Percentiles rank a stretch among this genome's conserved stretches.
Evolutionary conservation across 768 basidiomycete genomes (phyloP).

Genomic region (Paxillus rubicundulus): DNA sequence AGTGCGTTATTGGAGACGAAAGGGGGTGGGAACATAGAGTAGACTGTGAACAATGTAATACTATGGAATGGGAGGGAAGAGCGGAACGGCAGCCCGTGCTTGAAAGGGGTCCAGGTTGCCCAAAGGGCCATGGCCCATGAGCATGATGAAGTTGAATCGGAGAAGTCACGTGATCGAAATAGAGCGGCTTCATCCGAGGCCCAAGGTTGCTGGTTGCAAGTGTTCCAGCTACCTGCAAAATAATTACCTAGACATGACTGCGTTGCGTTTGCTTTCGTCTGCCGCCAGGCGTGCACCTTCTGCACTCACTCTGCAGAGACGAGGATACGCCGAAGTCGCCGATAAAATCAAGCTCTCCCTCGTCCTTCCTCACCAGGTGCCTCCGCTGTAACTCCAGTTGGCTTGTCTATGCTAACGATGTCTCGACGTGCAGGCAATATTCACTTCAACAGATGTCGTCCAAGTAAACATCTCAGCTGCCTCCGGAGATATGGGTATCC

Average conservation of each 20-base stretch:
- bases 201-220: not conserved
- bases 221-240: conserved; percentile 1
- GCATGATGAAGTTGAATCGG: too few species aligned
- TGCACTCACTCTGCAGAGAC: conserved; percentile 51
- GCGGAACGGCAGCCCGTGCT: too few species aligned
- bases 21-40: too few species aligned
- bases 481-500: conserved; percentile 98
- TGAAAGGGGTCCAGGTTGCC: too few species aligned
- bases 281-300: conserved; percentile 59
- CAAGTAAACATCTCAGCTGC: conserved; percentile 95
- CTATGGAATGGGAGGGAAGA: too few species aligned
- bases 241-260: conserved; percentile 55
- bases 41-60: too few species aligned
- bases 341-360: conserved; percentile 93
- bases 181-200: conserved; percentile 31
- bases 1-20: too few species aligned
- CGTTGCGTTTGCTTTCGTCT: conserved; percentile 67
- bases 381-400: conserved; percentile 24
- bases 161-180: conserved; percentile 19
- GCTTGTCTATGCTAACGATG: conserved; percentile 13
- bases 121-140: too few species aligned
- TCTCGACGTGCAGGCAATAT: conserved; percentile 65
- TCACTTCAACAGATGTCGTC: conserved; percentile 84
- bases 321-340: conserved; percentile 89
- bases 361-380: conserved; percentile 92